Evolutionary conservation across 306 rosid species (phyloP), one percentile per base, ranked within the genome.

Genomic region (Quercus agrifolia): DNA sequence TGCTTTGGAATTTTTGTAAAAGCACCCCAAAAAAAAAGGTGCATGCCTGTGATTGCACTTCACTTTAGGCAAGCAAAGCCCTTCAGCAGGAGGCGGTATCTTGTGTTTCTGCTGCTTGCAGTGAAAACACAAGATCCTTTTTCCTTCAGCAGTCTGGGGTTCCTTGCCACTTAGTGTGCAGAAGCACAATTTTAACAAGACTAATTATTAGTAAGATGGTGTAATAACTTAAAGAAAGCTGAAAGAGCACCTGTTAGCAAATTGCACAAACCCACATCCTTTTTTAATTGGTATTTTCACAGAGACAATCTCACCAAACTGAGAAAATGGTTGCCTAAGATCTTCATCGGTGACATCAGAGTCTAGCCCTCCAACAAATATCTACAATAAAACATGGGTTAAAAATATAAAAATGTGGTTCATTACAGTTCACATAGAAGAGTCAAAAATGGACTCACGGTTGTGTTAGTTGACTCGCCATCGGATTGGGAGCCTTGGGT

Each of bases 221-320:
- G 52, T 10, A 46, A 14, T 30, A 30, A 31, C 31, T 64, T 17
- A 30, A 25, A 20, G 13, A 4, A 59, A 23, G 30, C 23, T 13
- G 23, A 59, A 80, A 56, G 68, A 38, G 44, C 86, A 95, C 99
- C 99, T 95, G 78, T 89, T 88, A 68, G 97, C 97, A 83, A 91
- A 93, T 83, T 95, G 99, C 84, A 95, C 99, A 88, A 95, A 95
- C 63, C 98, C 99, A 78, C 99, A 95, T 35, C 98, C 99, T 88
- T 95, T 95, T 73, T 98, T 98, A 58, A 87, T 83, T 6, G 99
- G 99, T 76, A 95, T 95, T 81, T 95, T 95, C 80, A 95, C 98
- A 25, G 99, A 95, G 79, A 93, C 76, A 85, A 95, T 90, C 70
- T 91, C 99, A 54, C 99, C 99, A 61, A 88, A 95, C 72, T 91